These are phyloP conservation scores for Aspergillus sergii DNA, from an alignment of 2,329 filamentous ascomycete genomes.

Conservation along the genomic window DNA sequence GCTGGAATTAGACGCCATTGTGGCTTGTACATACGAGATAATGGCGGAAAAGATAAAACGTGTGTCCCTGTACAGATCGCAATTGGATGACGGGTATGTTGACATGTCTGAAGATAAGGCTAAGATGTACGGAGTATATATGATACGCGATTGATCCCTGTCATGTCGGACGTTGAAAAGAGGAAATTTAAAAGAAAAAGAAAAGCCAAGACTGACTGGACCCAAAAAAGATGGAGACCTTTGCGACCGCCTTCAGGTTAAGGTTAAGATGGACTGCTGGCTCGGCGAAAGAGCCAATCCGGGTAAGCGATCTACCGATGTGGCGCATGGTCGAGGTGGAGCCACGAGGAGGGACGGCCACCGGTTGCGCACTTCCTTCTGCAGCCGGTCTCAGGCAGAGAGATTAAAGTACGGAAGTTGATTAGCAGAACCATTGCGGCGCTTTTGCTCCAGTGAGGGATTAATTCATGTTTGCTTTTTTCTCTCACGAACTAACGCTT, in stretches of 20 bases:
- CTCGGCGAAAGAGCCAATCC: not conserved
- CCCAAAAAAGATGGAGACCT: not conserved
- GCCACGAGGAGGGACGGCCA: not conserved
- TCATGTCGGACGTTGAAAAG: not conserved
- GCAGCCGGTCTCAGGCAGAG: not conserved
- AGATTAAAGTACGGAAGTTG: not conserved
- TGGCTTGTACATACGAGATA: not conserved
- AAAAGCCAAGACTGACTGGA: not conserved
- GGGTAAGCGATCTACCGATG: not conserved
- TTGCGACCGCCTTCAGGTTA: not conserved
- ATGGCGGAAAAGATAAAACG: not conserved
- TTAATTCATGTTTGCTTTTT: constrained; percentile 2
- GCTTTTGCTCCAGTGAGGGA: not conserved
- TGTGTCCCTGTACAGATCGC: not conserved
- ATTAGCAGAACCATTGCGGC: not conserved
- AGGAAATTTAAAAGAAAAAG: not conserved
- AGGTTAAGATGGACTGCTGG: not conserved
- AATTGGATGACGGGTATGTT: not conserved
- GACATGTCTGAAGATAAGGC: not conserved
- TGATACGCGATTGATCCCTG: not conserved
- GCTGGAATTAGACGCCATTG: not conserved
- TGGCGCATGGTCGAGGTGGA: not conserved
- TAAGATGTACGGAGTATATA: not conserved
- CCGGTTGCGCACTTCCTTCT: not conserved
- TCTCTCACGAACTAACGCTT: not conserved